Conservation (phyloP, 2,329 filamentous ascomycete species). For the Sclerotinia subarctica region DNA sequence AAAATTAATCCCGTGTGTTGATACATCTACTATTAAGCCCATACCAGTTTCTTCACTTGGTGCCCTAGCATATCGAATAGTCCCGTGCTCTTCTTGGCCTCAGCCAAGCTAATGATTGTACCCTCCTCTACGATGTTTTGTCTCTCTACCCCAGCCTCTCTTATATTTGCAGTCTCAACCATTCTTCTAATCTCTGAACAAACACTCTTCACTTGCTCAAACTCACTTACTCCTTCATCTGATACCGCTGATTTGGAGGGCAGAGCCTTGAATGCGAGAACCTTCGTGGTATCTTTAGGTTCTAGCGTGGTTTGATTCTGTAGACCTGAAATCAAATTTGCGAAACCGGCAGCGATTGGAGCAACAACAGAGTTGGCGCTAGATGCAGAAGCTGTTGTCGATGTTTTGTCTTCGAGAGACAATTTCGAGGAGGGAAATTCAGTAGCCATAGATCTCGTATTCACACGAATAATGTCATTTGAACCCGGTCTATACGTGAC, state of each 20-base stretch:
- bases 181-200: slow-evolving; percentile 43
- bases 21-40: slow-evolving; percentile 46
- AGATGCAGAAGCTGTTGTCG: slow-evolving; percentile 18
- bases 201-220: slow-evolving; percentile 32
- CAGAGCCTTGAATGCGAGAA: slow-evolving; percentile 56
- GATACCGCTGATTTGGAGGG: slow-evolving; percentile 45
- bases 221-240: slow-evolving; percentile 34
- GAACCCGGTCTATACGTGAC: slow-evolving; percentile 72
- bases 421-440: slow-evolving; percentile 35
- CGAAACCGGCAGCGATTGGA: slow-evolving; percentile 23
- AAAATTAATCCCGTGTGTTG: not conserved
- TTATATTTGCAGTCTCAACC: slow-evolving; percentile 48
- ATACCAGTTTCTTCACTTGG: slow-evolving; percentile 89
- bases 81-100: slow-evolving; percentile 84
- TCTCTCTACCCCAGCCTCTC: slow-evolving; percentile 41
- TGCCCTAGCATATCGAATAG: slow-evolving; percentile 84
- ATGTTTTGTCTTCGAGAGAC: slow-evolving; percentile 30
- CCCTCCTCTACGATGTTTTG: slow-evolving; percentile 51
- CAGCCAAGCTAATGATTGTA: slow-evolving; percentile 78
- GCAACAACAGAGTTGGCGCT: slow-evolving; percentile 22
- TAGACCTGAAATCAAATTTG: slow-evolving; percentile 14
- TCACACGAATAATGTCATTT: slow-evolving; percentile 71
- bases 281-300: slow-evolving; percentile 31
- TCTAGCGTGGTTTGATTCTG: slow-evolving; percentile 10
- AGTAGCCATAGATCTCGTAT: slow-evolving; percentile 75